Evolutionary conservation across 129 eudicot species (phyloP).

Genomic region (Sambucus nigra): DNA sequence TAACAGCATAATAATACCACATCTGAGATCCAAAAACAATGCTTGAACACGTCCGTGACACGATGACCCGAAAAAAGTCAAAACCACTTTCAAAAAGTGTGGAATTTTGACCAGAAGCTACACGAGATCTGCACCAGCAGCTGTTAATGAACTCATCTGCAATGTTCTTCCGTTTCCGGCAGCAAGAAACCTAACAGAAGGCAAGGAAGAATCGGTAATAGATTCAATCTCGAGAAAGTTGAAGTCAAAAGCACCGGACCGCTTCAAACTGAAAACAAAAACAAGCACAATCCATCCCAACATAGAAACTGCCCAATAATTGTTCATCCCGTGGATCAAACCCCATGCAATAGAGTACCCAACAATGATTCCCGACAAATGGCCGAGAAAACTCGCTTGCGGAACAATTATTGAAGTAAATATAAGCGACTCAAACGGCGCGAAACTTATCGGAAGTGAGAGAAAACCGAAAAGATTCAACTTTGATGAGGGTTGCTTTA

Average conservation of each 20-base stretch:
- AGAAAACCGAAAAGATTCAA: slow-evolving; percentile 84
- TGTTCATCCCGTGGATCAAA: slow-evolving; percentile 85
- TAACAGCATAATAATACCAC: neutral
- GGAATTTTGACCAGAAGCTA: slow-evolving; percentile 21
- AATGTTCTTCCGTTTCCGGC: slow-evolving; percentile 66
- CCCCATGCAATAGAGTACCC: slow-evolving; percentile 95
- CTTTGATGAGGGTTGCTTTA: slow-evolving; percentile 80
- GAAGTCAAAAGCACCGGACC: slow-evolving; percentile 65
- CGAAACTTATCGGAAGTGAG: slow-evolving; percentile 92
- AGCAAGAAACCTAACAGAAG: slow-evolving; percentile 45
- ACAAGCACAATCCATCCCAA: slow-evolving; percentile 71
- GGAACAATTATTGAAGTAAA: slow-evolving; percentile 94
- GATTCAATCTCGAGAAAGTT: slow-evolving; percentile 82
- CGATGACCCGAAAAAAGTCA: neutral
- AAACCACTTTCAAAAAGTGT: neutral
- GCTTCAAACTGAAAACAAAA: slow-evolving; percentile 69
- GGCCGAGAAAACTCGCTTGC: slow-evolving; percentile 96
- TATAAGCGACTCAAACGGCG: slow-evolving; percentile 86
- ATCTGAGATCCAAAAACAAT: neutral
- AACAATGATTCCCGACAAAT: slow-evolving; percentile 77
- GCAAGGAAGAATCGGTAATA: slow-evolving; percentile 67
- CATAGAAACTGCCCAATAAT: slow-evolving; percentile 82
- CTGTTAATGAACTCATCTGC: slow-evolving; percentile 53
- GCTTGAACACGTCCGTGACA: neutral
- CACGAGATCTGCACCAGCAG: slow-evolving; percentile 56